Evolutionary conservation across 1,284 basidiomycete genomes (phyloP).

Genomic region (Malassezia pachydermatis): DNA sequence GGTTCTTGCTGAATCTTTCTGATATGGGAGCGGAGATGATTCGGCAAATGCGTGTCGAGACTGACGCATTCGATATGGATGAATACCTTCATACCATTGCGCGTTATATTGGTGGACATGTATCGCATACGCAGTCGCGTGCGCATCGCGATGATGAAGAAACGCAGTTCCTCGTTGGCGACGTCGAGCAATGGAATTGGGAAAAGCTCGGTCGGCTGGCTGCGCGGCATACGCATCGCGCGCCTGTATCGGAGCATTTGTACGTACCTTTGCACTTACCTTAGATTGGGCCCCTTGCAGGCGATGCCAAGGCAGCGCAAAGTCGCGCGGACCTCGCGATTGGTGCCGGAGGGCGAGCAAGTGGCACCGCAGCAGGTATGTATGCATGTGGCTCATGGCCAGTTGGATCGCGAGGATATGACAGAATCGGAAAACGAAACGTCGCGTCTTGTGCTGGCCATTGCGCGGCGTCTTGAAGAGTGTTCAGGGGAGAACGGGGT

Average conservation of each 20-base stretch:
- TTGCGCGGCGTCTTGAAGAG: slow-evolving; percentile 51
- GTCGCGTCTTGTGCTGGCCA: slow-evolving; percentile 27
- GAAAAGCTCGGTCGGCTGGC: slow-evolving; percentile 25
- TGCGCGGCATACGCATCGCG: slow-evolving; percentile 22
- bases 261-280: too few species aligned
- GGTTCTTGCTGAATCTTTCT: slow-evolving; percentile 29
- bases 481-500: slow-evolving; percentile 50
- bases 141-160: neutral
- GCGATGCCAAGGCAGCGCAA: slow-evolving; percentile 24
- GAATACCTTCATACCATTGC: slow-evolving; percentile 31
- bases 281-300: slow-evolving; percentile 41
- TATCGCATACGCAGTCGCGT: too few species aligned
- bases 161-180: neutral
- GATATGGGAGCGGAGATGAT: slow-evolving; percentile 40
- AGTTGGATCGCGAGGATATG: slow-evolving; percentile 32
- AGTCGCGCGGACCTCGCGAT: neutral
- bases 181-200: slow-evolving; percentile 34
- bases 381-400: too few species aligned
- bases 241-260: slow-evolving; percentile 34
- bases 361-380: slow-evolving; percentile 20
- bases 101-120: slow-evolving; percentile 26
- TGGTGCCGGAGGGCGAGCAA: slow-evolving; percentile 13
- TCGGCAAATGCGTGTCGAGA: slow-evolving; percentile 33
- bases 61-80: slow-evolving; percentile 39
- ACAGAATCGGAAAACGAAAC: slow-evolving; percentile 32